Conservation (phyloP, 148 eudicot genomes). For the Camellia granthamiana region DNA sequence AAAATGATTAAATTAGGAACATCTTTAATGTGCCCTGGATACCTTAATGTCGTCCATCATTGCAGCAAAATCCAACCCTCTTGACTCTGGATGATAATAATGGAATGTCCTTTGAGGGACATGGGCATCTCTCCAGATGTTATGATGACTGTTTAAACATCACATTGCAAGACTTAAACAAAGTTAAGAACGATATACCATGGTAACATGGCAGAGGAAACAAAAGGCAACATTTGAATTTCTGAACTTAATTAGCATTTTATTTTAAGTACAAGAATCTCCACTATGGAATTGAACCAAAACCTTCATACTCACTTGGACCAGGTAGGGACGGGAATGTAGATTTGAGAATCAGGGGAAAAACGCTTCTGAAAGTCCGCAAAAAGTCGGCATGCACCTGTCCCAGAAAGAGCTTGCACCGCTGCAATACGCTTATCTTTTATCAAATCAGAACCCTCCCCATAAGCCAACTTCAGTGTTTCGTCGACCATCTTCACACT, state of each 20-base stretch:
- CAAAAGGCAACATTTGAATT: neutral
- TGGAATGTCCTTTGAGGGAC: slow-evolving; percentile 69
- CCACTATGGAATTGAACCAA: neutral
- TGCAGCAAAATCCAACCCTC: slow-evolving; percentile 76
- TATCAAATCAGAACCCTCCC: slow-evolving; percentile 79
- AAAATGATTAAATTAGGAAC: neutral
- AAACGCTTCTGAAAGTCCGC: slow-evolving; percentile 96
- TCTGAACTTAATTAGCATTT: neutral
- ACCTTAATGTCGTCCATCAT: slow-evolving; percentile 92
- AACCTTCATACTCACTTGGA: slow-evolving; percentile 60
- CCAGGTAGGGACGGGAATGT: slow-evolving; percentile 97
- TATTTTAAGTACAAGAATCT: neutral
- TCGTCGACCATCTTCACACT: slow-evolving; percentile 85
- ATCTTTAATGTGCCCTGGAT: neutral
- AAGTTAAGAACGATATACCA: slow-evolving; percentile 7
- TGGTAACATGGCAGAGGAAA: neutral
- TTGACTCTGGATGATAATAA: slow-evolving; percentile 85
- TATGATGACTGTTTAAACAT: slow-evolving; percentile 73
- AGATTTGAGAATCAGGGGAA: slow-evolving; percentile 85
- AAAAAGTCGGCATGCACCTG: slow-evolving; percentile 97
- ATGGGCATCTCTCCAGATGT: slow-evolving; percentile 94
- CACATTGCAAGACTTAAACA: slow-evolving; percentile 1
- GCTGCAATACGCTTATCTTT: slow-evolving; percentile 93
- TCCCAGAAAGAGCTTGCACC: slow-evolving; percentile 94
- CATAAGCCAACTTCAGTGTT: slow-evolving; percentile 90